These are phyloP conservation scores for Flaveria sonorensis DNA, from an alignment of 129 eudicot species.

Conservation along the genomic window DNA sequence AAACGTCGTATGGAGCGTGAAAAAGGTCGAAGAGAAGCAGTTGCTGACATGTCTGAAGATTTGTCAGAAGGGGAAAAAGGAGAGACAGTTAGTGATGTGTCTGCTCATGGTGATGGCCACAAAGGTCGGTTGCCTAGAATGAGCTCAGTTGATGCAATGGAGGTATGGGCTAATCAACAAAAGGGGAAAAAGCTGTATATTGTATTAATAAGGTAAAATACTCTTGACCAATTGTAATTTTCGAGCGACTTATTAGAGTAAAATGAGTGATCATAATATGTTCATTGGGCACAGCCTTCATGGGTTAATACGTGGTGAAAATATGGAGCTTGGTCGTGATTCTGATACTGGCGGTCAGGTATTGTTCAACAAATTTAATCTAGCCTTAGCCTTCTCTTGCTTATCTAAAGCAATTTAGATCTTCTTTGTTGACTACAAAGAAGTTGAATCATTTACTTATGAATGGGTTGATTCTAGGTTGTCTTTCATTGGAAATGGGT, in stretches of 20 bases:
- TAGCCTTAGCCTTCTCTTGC: neutral
- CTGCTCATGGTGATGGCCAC: constrained; percentile 75
- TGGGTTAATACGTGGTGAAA: constrained; percentile 97
- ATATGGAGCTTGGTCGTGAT: constrained; percentile 99
- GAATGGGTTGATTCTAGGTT: neutral
- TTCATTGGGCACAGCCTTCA: constrained; percentile 68
- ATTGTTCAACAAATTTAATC: constrained; percentile 20
- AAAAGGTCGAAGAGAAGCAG: constrained; percentile 93
- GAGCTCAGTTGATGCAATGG: constrained; percentile 83
- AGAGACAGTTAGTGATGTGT: constrained; percentile 55
- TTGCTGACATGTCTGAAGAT: constrained; percentile 99
- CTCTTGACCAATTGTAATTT: neutral
- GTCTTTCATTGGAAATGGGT: neutral
- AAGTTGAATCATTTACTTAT: neutral
- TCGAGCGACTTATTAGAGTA: neutral
- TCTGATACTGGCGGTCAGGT: constrained; percentile 99
- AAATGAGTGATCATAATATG: neutral
- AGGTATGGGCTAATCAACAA: constrained; percentile 87
- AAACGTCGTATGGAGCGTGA: constrained; percentile 93
- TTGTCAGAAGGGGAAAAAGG: constrained; percentile 97
- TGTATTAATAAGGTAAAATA: constrained; percentile 69
- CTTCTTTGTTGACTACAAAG: neutral
- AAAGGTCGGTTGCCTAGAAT: constrained; percentile 88
- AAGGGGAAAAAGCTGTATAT: constrained; percentile 89
- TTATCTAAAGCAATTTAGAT: constrained; percentile 5